Percentiles rank a stretch among this genome's conserved stretches.
Evolutionary conservation across 163 green algal genomes (phyloP).

Genomic region (Volvox carteri): DNA sequence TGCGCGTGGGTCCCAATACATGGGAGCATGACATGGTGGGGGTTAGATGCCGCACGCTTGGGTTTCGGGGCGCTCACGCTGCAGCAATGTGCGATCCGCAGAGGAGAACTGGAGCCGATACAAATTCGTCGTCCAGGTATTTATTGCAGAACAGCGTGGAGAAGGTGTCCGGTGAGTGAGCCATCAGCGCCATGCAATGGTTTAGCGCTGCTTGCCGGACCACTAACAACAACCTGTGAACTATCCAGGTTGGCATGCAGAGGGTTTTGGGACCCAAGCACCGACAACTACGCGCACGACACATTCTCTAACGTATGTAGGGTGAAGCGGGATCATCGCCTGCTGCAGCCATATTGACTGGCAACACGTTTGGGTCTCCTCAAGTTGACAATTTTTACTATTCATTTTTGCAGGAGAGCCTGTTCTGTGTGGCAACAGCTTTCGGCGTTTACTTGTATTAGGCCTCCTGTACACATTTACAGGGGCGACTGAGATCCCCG

Average conservation of each 20-base stretch:
- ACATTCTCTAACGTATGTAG: slow-evolving; percentile 79
- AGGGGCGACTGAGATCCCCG: not conserved
- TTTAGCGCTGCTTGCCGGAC: no score
- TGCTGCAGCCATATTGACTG: no score
- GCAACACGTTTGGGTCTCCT: no score
- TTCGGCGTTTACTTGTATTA: slow-evolving; percentile 85
- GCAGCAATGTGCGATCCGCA: slow-evolving; percentile 34
- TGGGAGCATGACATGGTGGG: no score
- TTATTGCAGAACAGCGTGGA: slow-evolving; percentile 85
- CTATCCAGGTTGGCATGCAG: slow-evolving; percentile 75
- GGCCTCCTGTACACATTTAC: not conserved
- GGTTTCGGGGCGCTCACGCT: not conserved
- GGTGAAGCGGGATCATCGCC: no score
- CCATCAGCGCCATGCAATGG: not conserved
- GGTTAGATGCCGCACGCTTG: not conserved
- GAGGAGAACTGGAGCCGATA: slow-evolving; percentile 80
- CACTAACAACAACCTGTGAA: not conserved
- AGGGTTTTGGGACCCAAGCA: slow-evolving; percentile 85
- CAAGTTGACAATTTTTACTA: no score
- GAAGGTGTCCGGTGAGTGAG: slow-evolving; percentile 76
- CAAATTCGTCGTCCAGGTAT: slow-evolving; percentile 88
- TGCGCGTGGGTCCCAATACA: no score
- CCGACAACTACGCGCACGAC: slow-evolving; percentile 80
- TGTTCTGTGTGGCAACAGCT: slow-evolving; percentile 79
- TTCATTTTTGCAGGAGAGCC: slow-evolving; percentile 78